phyloP scores from a whole-genome alignment of 179 eudicot genomes.

The Silene noctiflora region DNA sequence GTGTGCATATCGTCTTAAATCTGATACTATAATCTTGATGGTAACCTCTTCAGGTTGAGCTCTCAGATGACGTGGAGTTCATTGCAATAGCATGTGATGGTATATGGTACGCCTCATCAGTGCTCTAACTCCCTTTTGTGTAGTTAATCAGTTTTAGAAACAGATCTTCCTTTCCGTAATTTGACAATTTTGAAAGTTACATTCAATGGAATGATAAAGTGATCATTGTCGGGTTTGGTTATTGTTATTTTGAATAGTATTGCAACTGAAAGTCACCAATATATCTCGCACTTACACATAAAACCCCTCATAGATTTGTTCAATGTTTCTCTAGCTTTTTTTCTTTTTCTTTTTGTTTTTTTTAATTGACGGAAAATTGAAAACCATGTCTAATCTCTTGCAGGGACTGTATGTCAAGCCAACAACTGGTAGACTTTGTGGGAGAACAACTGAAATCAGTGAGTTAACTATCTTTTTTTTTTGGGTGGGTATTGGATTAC shows the following conservation, averaged over 20 bases:
- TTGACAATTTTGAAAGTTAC: too few species aligned
- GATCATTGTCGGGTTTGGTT: not conserved
- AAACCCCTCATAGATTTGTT: not conserved
- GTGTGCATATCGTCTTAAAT: not conserved
- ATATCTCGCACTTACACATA: not conserved
- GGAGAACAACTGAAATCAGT: slow-evolving; percentile 25
- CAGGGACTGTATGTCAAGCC: slow-evolving; percentile 41
- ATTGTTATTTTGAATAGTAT: not conserved
- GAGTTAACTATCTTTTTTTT: not conserved
- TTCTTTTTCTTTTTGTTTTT: not conserved
- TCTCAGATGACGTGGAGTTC: slow-evolving; percentile 64
- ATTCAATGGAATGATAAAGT: too few species aligned
- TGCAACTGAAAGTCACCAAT: not conserved
- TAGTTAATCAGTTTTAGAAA: too few species aligned
- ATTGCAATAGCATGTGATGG: slow-evolving; percentile 83
- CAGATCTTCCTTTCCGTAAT: not conserved
- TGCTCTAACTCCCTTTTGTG: not conserved
- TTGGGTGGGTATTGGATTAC: not conserved
- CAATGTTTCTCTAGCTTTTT: not conserved
- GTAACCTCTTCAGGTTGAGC: slow-evolving; percentile 48
- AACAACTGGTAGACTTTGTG: slow-evolving; percentile 33
- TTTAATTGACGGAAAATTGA: not conserved
- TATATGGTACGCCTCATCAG: slow-evolving; percentile 50
- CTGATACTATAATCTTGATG: not conserved
- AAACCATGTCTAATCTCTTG: slow-evolving; percentile 8